phyloP scores from a whole-genome alignment of 306 rosid genomes.

The Fagus crenata region DNA sequence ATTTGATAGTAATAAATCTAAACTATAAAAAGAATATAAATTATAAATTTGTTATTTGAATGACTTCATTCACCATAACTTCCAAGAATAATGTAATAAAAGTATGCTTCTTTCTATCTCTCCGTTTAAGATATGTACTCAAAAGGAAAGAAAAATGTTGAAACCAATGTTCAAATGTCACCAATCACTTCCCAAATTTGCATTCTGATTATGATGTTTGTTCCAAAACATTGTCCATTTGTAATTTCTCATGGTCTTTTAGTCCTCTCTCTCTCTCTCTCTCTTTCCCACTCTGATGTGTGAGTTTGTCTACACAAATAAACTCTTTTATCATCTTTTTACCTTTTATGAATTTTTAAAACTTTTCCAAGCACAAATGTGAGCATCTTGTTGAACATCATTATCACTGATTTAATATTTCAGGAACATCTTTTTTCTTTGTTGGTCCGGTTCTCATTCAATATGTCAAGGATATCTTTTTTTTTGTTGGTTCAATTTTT shows the following conservation, averaged over 20 bases:
- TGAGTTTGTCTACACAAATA: background rate
- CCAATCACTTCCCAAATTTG: background rate
- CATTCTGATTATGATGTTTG: background rate
- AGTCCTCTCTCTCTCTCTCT: background rate
- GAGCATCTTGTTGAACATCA: background rate
- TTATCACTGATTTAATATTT: background rate
- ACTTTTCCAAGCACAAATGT: background rate
- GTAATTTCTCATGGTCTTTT: too few species aligned
- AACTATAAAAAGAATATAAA: background rate
- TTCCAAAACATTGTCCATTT: background rate
- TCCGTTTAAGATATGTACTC: background rate
- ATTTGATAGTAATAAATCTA: background rate
- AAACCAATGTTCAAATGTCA: background rate
- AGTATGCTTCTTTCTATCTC: background rate
- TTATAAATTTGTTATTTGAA: background rate
- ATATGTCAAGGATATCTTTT: background rate
- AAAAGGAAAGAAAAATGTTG: background rate
- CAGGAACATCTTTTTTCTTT: background rate
- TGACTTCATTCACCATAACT: background rate
- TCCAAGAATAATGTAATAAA: background rate
- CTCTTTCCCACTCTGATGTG: background rate
- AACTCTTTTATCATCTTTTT: background rate
- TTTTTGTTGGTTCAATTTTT: constrained; percentile 16
- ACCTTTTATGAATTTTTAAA: background rate
- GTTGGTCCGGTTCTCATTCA: background rate